Evolutionary conservation across 192 early-diverging fungal species (phyloP).

Genomic region (Phycomyces blakesleeanus): DNA sequence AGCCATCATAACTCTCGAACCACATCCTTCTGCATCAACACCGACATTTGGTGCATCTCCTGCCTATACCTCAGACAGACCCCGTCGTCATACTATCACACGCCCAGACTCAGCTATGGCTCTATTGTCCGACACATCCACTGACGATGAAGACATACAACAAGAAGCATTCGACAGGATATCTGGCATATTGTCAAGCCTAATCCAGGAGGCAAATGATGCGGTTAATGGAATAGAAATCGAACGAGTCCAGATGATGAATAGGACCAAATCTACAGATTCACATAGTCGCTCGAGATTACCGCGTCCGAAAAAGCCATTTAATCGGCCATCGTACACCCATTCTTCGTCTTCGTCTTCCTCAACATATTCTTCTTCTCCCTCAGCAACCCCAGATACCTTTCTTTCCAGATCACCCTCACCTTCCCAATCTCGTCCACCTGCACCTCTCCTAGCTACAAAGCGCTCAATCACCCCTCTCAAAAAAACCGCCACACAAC

Average conservation of each 20-base stretch:
- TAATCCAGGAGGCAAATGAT: constrained; percentile 32
- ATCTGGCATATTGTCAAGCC: constrained; percentile 26
- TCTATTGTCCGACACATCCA: constrained; percentile 9
- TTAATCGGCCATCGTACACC: neutral
- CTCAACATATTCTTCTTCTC: too few species aligned
- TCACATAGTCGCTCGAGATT: constrained; percentile 4
- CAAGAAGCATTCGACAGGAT: constrained; percentile 28
- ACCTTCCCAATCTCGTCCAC: neutral
- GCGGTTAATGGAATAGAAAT: constrained; percentile 21
- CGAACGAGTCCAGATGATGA: constrained; percentile 9
- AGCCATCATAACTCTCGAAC: constrained; percentile 10
- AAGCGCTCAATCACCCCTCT: neutral
- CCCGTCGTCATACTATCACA: constrained; percentile 12
- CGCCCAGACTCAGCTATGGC: constrained; percentile 18
- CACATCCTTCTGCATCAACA: constrained; percentile 14
- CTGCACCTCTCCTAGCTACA: too few species aligned
- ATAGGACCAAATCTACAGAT: neutral
- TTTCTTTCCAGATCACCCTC: constrained; percentile 11
- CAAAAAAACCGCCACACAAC: constrained; percentile 4
- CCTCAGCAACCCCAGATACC: neutral
- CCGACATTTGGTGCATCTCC: constrained; percentile 3
- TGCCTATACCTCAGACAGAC: neutral
- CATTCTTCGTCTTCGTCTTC: neutral
- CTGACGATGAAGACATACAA: constrained; percentile 13
- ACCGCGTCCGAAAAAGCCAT: constrained; percentile 11